A percentile compares a stretch with the other conserved stretches of the same genome.
Conservation (phyloP, 2,329 filamentous ascomycete species). For the Epichloe scottii region DNA sequence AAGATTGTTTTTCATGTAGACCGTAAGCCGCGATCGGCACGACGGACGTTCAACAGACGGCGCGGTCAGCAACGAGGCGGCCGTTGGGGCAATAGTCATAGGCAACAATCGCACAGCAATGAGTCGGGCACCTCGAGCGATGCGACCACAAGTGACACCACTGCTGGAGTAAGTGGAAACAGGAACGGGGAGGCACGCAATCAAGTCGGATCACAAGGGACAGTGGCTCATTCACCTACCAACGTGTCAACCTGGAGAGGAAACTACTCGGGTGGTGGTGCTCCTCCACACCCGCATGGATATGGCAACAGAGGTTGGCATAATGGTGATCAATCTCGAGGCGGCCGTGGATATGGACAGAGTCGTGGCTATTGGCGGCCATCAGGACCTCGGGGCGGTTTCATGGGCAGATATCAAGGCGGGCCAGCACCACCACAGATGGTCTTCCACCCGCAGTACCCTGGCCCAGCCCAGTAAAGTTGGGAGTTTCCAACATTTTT, state of each 20-base stretch:
- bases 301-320: conserved; percentile 5
- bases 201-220: background rate
- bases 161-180: background rate
- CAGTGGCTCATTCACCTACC: background rate
- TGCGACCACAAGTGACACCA: background rate
- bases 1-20: conserved; percentile 52
- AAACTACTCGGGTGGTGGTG: background rate
- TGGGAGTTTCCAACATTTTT: background rate
- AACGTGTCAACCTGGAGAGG: background rate
- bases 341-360: conserved; percentile 8
- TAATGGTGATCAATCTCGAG: conserved; percentile 8
- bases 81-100: conserved; percentile 5
- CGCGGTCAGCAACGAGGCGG: conserved; percentile 14
- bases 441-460: background rate
- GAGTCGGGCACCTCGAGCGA: conserved; percentile 2
- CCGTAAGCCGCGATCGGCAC: conserved; percentile 26
- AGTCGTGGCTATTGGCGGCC: conserved; percentile 4
- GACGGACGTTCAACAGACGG: conserved; percentile 14
- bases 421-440: background rate
- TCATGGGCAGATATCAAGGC: background rate
- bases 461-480: background rate
- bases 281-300: background rate
- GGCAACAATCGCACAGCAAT: background rate
- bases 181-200: background rate
- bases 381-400: background rate